Evolutionary conservation across 1,284 basidiomycete genomes (phyloP).

Genomic region (Leccinum insolens): DNA sequence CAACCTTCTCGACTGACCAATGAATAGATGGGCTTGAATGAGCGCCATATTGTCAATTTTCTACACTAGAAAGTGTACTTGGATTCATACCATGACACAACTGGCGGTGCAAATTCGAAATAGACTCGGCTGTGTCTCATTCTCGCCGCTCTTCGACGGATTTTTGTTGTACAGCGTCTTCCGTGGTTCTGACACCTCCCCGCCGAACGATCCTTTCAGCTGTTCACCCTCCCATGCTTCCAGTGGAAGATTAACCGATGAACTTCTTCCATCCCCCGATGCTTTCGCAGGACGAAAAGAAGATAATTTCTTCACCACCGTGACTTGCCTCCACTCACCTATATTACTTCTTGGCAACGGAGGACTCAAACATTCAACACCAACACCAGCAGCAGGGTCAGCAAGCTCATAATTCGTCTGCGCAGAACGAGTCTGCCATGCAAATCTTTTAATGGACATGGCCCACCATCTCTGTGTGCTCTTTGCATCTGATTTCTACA

Average conservation of each 20-base stretch:
- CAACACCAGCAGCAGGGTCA: conserved; percentile 41
- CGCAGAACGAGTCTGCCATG: conserved; percentile 30
- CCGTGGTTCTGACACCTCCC: conserved; percentile 55
- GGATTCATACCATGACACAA: too few relatives aligned
- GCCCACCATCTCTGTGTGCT: conserved; percentile 6
- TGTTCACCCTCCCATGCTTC: conserved; percentile 55
- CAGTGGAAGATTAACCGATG: too few relatives aligned
- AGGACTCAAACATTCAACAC: conserved; percentile 35
- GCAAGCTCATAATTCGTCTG: conserved; percentile 28
- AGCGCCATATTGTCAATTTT: too few relatives aligned
- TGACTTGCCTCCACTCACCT: conserved; percentile 18
- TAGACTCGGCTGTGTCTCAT: conserved; percentile 37
- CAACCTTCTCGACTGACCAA: too few relatives aligned
- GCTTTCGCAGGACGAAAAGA: too few relatives aligned
- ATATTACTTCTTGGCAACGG: conserved; percentile 46
- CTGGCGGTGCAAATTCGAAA: too few relatives aligned
- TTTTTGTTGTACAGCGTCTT: conserved; percentile 58
- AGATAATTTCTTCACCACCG: too few relatives aligned
- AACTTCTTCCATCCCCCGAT: too few relatives aligned
- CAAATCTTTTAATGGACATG: conserved; percentile 29
- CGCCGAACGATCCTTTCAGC: conserved; percentile 49
- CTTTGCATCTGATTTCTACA: conserved; percentile 14
- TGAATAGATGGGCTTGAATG: too few relatives aligned
- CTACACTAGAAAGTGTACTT: too few relatives aligned
- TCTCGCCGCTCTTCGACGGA: conserved; percentile 61